phyloP scores from a whole-genome alignment of 2,329 filamentous ascomycete species.

The Ustilaginoidea virens region DNA sequence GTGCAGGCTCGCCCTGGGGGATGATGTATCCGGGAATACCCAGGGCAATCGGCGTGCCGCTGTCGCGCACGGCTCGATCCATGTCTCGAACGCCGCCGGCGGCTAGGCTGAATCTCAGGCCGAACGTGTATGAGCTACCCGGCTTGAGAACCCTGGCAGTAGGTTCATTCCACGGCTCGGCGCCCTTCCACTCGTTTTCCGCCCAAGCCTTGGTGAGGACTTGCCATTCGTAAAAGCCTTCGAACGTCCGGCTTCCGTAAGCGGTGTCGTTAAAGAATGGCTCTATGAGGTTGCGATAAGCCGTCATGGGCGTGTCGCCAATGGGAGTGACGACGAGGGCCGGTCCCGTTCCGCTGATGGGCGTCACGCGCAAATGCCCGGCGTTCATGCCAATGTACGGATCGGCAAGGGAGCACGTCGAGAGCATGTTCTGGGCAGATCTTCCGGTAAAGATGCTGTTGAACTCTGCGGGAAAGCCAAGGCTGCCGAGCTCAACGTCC shows the following conservation, averaged over 20 bases:
- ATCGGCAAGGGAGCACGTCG: conserved; percentile 38
- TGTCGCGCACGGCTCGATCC: conserved; percentile 26
- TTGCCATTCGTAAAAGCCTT: conserved; percentile 47
- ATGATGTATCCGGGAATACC: conserved; percentile 40
- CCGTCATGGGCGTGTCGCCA: conserved; percentile 29
- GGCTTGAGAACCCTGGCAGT: conserved; percentile 28
- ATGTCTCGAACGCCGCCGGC: conserved; percentile 29
- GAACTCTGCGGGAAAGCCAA: conserved; percentile 44
- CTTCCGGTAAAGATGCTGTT: conserved; percentile 45
- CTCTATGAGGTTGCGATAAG: conserved; percentile 37
- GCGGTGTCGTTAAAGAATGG: conserved; percentile 18
- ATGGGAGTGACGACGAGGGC: conserved; percentile 40
- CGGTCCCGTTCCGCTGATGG: conserved; percentile 34
- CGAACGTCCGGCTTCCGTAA: conserved; percentile 40
- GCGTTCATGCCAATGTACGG: conserved; percentile 45
- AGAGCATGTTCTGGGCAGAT: conserved; percentile 29
- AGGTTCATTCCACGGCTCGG: conserved; percentile 38
- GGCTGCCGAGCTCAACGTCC: conserved; percentile 40
- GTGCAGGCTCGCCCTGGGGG: conserved; percentile 27
- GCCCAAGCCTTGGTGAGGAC: conserved; percentile 36
- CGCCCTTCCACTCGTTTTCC: conserved; percentile 36
- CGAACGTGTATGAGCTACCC: conserved; percentile 29
- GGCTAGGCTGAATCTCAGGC: conserved; percentile 34
- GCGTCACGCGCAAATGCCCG: conserved; percentile 38
- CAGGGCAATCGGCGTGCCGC: conserved; percentile 30